Conservation (phyloP, 1,284 basidiomycete species). For the Trichosporon sp. region DNA sequence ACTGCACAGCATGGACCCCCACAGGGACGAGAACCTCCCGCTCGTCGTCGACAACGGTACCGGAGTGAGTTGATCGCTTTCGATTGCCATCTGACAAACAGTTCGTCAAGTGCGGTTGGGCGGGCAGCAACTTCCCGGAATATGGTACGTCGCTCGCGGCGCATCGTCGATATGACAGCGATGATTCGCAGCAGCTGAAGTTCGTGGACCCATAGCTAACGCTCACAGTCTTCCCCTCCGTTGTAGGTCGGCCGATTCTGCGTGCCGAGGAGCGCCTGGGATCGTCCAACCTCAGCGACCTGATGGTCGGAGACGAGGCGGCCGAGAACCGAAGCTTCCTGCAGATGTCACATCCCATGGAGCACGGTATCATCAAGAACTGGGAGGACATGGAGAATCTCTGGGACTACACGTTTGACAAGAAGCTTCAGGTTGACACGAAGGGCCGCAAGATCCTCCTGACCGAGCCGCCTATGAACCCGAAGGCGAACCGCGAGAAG, state of each 20-base stretch:
- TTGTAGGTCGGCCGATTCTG: slow-evolving; percentile 94
- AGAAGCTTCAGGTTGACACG: slow-evolving; percentile 89
- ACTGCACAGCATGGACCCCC: slow-evolving; percentile 31
- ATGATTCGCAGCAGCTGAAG: background rate
- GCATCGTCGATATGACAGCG: background rate
- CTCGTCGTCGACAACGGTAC: slow-evolving; percentile 97
- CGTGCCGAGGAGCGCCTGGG: slow-evolving; percentile 94
- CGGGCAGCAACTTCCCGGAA: slow-evolving; percentile 97
- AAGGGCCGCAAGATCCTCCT: slow-evolving; percentile 86
- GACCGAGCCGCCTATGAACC: slow-evolving; percentile 99
- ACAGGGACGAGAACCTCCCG: slow-evolving; percentile 58
- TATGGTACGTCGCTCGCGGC: slow-evolving; percentile 66
- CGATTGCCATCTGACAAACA: slow-evolving; percentile 49
- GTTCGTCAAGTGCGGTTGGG: slow-evolving; percentile 99
- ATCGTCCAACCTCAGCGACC: slow-evolving; percentile 82
- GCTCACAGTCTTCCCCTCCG: slow-evolving; percentile 83
- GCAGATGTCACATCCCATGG: slow-evolving; percentile 97
- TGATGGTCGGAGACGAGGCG: slow-evolving; percentile 97
- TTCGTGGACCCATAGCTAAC: background rate
- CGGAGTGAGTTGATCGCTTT: slow-evolving; percentile 67
- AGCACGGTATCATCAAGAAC: slow-evolving; percentile 97
- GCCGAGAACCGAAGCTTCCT: slow-evolving; percentile 92
- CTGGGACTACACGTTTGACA: slow-evolving; percentile 98
- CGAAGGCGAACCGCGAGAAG: slow-evolving; percentile 83
- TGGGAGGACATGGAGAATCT: slow-evolving; percentile 99